Evolutionary conservation across 768 basidiomycete genomes (phyloP).

Genomic region (Glaciozyma antarctica): DNA sequence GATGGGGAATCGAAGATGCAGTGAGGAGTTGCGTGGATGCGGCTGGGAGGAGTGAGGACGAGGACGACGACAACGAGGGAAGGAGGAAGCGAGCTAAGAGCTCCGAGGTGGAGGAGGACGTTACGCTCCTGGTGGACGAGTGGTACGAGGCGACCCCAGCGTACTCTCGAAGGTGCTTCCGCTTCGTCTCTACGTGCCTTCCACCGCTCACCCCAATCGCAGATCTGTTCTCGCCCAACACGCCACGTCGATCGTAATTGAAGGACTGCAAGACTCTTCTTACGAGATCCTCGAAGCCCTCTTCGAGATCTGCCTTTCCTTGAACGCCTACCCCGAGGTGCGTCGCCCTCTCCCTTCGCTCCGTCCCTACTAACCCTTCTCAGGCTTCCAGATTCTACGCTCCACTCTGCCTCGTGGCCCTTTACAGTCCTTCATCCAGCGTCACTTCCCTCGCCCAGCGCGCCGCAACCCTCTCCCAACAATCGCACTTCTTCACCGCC

Average conservation of each 20-base stretch:
- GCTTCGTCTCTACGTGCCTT: not conserved
- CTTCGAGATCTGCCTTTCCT: not conserved
- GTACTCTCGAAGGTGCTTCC: not conserved
- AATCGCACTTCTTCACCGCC: not conserved
- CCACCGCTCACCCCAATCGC: not conserved
- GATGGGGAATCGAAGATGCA: not conserved
- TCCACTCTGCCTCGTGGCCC: not conserved
- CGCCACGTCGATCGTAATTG: not conserved
- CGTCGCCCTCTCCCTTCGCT: not conserved
- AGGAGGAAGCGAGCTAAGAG: not conserved
- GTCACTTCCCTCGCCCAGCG: not conserved
- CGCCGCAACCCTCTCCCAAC: not conserved
- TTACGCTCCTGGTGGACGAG: not conserved
- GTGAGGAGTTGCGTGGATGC: not conserved
- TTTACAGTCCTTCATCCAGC: not conserved
- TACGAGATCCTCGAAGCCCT: not conserved
- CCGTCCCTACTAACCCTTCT: not conserved
- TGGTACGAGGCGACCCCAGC: not conserved
- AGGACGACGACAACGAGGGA: too few relatives aligned
- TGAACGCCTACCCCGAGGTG: not conserved
- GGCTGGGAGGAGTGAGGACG: too few relatives aligned
- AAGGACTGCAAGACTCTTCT: not conserved
- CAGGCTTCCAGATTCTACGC: not conserved
- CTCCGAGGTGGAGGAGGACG: not conserved
- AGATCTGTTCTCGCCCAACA: not conserved